Evolutionary conservation across 768 basidiomycete species (phyloP), one percentile per base, ranked within the genome.

Genomic region (Agaricus blazei): DNA sequence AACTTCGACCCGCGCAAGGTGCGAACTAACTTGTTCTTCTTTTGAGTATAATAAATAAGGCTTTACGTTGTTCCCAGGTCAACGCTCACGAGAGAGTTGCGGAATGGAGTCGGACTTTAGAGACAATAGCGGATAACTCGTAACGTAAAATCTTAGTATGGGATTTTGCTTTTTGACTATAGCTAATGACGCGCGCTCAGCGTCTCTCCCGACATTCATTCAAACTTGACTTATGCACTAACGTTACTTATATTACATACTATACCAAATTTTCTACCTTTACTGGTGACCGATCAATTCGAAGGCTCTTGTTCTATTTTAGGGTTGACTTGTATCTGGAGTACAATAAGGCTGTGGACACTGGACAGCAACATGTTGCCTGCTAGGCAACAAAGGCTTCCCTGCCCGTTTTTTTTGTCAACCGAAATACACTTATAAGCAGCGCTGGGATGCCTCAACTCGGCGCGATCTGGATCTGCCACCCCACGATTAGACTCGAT

Each of bases 1-100:
- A 81, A 87, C 61, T 95, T 96, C 62, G 81, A 89, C 62, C 72
- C 84, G 0, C 70, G 56, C 12, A 93, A 92, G 78, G 93, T 90
- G 63, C 43, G 64, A 59, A 19, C 27, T 5, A 23, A 15, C 4
- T 36, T 24, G 55, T 48, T 38, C 52, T 58, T 19, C 36, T 41
- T 49, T 3, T 44, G 27, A 7, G 24, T 31, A 19, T 37, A 11
- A 24, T 14, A 23, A 46, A 43, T 19, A 36, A 52, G 27, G 9
- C 9, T 41, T 42, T 15, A 55, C 19, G 38, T 24, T 45, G 3
- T 27, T 50, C 40, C 12, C 58, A 89, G 87, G 87, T 90, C 19
- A 73, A 75, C 58, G 87, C 83, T 0, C 88, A 90, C 67, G 82
- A 83, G 24, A 90, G 82, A 64, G 90, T 91, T 9, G 72, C 79